phyloP scores from a whole-genome alignment of 164 flowering plant species.

The Euptelea pleiosperma region DNA sequence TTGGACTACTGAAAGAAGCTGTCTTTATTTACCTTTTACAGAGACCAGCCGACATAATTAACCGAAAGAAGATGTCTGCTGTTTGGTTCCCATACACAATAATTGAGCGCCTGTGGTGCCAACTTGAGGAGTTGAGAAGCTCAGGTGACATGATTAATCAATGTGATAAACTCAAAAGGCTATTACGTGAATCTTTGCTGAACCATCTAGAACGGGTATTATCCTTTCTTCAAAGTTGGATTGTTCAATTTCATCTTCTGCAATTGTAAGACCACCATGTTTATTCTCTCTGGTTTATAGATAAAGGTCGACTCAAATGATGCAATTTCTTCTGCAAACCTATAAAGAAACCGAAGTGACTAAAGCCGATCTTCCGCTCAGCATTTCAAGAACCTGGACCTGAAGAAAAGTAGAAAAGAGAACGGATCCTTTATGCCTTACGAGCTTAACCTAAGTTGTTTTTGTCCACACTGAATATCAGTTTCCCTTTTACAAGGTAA shows the following conservation, averaged over 20 bases:
- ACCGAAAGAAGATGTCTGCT: slow-evolving; percentile 70
- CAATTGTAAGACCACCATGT: background rate
- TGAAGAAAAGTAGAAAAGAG: too few species aligned
- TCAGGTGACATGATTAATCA: slow-evolving; percentile 72
- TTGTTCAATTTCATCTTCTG: background rate
- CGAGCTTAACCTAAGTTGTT: too few species aligned
- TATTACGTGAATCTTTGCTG: slow-evolving; percentile 55
- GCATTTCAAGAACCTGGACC: too few species aligned
- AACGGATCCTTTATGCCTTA: too few species aligned
- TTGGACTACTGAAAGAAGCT: slow-evolving; percentile 5
- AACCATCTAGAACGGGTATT: slow-evolving; percentile 71
- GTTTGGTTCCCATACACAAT: slow-evolving; percentile 88
- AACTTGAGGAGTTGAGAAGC: slow-evolving; percentile 53
- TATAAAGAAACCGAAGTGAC: too few species aligned
- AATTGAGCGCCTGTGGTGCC: slow-evolving; percentile 71
- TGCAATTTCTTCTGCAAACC: slow-evolving; percentile 36
- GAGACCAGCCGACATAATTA: slow-evolving; percentile 67
- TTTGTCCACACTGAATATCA: too few species aligned
- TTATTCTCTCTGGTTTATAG: slow-evolving; percentile 31
- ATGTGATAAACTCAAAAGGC: slow-evolving; percentile 60
- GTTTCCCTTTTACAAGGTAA: too few species aligned
- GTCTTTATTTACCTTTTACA: slow-evolving; percentile 28
- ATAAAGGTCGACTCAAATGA: slow-evolving; percentile 66
- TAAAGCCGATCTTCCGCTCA: too few species aligned
- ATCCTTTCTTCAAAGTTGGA: background rate